phyloP scores from a whole-genome alignment of 164 flowering plant species.

The Aristolochia californica region DNA sequence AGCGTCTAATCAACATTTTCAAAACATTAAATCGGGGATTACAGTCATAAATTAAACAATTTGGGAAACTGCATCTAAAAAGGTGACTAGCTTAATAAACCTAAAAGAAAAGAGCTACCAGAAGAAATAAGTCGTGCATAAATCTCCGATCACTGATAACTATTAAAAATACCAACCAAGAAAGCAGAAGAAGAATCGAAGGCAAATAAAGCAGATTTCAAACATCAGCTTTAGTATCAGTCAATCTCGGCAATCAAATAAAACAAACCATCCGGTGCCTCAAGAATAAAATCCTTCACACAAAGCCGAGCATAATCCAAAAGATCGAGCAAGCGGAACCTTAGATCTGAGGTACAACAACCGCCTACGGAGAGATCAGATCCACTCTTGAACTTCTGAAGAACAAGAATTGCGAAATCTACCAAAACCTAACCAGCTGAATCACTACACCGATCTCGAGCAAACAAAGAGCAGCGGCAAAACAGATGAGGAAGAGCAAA shows the following conservation, averaged over 20 bases:
- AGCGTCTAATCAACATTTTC: too few relatives aligned
- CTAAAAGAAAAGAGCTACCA: too few relatives aligned
- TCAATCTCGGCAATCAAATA: neutral
- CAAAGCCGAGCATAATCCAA: neutral
- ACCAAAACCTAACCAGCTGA: neutral
- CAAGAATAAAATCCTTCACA: neutral
- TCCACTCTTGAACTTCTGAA: neutral
- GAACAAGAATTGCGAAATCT: neutral
- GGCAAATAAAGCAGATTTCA: neutral
- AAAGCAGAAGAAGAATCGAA: neutral
- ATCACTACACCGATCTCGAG: neutral
- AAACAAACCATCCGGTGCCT: neutral
- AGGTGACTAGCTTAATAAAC: too few relatives aligned
- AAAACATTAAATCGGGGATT: too few relatives aligned
- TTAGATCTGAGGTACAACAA: too few relatives aligned
- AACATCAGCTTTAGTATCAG: neutral
- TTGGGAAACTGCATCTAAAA: too few relatives aligned
- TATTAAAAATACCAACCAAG: too few relatives aligned
- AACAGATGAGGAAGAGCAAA: neutral
- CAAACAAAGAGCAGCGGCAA: neutral
- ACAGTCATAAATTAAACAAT: too few relatives aligned
- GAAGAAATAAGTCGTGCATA: too few relatives aligned
- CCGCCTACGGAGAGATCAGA: neutral
- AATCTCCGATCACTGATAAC: too few relatives aligned
- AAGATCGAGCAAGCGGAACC: neutral